These are phyloP conservation scores for Catharanthus roseus DNA, from an alignment of 257 asterid genomes.

Conservation along the genomic window DNA sequence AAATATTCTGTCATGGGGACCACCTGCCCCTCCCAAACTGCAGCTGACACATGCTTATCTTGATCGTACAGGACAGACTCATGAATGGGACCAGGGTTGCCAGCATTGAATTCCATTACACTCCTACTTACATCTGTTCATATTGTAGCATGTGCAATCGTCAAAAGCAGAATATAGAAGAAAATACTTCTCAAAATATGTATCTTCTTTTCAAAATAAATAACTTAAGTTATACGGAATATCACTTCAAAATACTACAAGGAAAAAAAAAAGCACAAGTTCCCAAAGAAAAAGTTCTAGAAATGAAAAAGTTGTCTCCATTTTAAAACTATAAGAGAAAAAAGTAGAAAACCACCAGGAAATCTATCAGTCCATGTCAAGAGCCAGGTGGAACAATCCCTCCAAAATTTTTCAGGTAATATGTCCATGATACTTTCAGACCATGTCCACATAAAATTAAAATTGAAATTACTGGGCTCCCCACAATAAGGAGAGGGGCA, in stretches of 20 bases:
- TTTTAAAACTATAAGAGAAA: neutral
- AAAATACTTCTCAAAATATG: neutral
- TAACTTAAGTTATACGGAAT: neutral
- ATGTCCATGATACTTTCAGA: neutral
- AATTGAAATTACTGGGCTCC: neutral
- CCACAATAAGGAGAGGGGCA: neutral
- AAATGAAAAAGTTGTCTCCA: neutral
- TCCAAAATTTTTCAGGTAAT: slow-evolving; percentile 1
- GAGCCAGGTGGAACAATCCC: neutral
- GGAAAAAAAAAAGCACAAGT: neutral
- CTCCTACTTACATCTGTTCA: slow-evolving; percentile 40
- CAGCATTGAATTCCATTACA: slow-evolving; percentile 54
- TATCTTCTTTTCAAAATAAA: neutral
- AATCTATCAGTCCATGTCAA: neutral
- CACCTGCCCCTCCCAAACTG: slow-evolving; percentile 98
- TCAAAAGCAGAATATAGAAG: slow-evolving; percentile 10
- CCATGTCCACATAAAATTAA: neutral
- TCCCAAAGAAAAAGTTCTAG: neutral
- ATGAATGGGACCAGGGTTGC: slow-evolving; percentile 84
- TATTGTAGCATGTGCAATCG: slow-evolving; percentile 19
- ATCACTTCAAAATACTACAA: neutral
- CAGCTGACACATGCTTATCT: slow-evolving; percentile 91
- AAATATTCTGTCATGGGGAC: slow-evolving; percentile 7
- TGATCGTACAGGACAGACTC: slow-evolving; percentile 80
- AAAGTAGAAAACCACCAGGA: neutral